A percentile compares a stretch with the other conserved stretches of the same genome.
These are phyloP conservation scores for Truncatella angustata DNA, from an alignment of 2,329 filamentous ascomycete species.

Conservation along the genomic window DNA sequence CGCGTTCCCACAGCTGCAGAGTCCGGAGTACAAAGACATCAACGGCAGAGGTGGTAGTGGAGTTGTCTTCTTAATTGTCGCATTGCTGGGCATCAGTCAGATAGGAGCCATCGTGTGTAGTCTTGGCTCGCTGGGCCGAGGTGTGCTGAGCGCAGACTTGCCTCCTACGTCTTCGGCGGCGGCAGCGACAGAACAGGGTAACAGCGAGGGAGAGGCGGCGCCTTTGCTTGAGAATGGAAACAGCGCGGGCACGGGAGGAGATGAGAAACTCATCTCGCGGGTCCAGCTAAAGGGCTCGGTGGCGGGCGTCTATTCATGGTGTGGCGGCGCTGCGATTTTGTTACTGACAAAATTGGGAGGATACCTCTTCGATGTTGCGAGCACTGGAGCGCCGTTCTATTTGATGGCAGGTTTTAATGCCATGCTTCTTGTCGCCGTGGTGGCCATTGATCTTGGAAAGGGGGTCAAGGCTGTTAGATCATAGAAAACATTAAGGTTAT, in stretches of 20 bases:
- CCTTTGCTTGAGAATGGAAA: conserved; percentile 34
- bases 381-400: conserved; percentile 81
- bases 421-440: conserved; percentile 58
- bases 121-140: conserved; percentile 80
- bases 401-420: conserved; percentile 91
- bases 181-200: conserved; percentile 7
- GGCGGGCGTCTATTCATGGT: conserved; percentile 89
- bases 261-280: conserved; percentile 38
- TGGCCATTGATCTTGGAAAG: conserved; percentile 46
- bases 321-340: conserved; percentile 85
- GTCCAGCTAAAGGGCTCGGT: conserved; percentile 84
- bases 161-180: conserved; percentile 11
- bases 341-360: conserved; percentile 90
- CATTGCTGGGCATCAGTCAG: conserved; percentile 84
- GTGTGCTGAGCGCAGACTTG: conserved; percentile 61
- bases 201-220: conserved; percentile 27
- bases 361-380: conserved; percentile 74
- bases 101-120: conserved; percentile 97
- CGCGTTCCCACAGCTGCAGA: conserved; percentile 71
- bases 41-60: conserved; percentile 66
- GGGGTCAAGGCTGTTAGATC: not conserved
- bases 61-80: conserved; percentile 72
- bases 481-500: not conserved
- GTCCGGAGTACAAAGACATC: conserved; percentile 68
- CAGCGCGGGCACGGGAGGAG: conserved; percentile 14